Conservation (phyloP, 768 basidiomycete species). For the Phlebiopsis flavidoalba region DNA sequence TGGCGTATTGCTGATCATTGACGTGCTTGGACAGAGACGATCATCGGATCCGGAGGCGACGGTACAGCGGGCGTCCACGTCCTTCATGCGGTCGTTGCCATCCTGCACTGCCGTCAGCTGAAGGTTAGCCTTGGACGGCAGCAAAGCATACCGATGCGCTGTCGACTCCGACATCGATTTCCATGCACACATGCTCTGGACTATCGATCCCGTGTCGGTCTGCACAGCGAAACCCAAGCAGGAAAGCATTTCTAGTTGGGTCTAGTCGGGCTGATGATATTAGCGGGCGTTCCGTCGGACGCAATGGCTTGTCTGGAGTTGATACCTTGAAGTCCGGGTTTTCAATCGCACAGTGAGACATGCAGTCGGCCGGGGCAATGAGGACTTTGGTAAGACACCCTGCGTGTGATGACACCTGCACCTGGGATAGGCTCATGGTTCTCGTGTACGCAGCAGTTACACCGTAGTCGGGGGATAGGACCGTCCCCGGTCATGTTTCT, state of each 20-base stretch:
- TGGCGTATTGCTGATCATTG: background rate
- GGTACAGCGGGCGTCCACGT: conserved; percentile 2
- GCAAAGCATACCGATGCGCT: background rate
- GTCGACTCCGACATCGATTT: background rate
- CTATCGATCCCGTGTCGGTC: no score
- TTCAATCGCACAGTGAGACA: background rate
- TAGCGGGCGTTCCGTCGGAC: background rate
- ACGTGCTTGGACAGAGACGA: background rate
- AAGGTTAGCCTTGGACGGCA: background rate
- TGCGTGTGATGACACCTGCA: background rate
- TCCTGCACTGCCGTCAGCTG: background rate
- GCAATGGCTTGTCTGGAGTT: background rate
- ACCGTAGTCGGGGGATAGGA: background rate
- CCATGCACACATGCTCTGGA: background rate
- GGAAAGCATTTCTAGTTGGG: no score
- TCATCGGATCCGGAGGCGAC: background rate
- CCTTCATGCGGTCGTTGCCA: background rate
- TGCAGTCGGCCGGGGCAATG: background rate
- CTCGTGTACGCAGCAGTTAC: background rate
- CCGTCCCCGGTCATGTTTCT: background rate
- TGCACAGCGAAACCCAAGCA: no score
- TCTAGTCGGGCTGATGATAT: background rate
- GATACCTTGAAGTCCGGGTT: background rate
- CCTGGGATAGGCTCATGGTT: background rate
- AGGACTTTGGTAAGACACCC: background rate